These are phyloP conservation scores for Globisporangium lucens DNA, from an alignment of 352 stramenopile species.

Conservation along the genomic window DNA sequence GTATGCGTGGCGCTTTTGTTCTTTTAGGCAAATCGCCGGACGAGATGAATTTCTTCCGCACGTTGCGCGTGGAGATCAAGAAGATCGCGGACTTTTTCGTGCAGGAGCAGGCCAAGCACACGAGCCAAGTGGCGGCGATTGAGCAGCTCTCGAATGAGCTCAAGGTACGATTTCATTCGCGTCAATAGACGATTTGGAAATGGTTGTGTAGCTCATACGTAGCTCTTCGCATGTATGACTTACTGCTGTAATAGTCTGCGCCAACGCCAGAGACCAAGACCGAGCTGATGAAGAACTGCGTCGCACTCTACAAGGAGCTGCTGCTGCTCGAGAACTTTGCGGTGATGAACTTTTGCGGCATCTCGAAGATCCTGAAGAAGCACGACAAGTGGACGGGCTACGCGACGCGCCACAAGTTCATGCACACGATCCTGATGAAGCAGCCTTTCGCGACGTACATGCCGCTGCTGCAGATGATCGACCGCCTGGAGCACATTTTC, in stretches of 20 bases:
- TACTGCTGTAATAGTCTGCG: constrained; percentile 23
- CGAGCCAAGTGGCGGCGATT: constrained; percentile 57
- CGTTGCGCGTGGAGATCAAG: constrained; percentile 79
- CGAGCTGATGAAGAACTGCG: constrained; percentile 76
- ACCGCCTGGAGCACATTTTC: constrained; percentile 85
- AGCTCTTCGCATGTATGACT: background rate
- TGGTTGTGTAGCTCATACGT: background rate
- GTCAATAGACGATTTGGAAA: too few relatives aligned
- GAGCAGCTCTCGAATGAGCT: constrained; percentile 63
- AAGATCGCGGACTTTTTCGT: constrained; percentile 87
- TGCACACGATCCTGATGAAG: constrained; percentile 89
- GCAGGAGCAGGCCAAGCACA: constrained; percentile 75
- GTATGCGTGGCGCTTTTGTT: background rate
- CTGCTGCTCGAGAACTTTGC: constrained; percentile 87
- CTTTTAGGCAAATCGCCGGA: constrained; percentile 71
- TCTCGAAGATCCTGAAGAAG: constrained; percentile 90
- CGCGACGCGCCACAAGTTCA: constrained; percentile 88
- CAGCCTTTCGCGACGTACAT: constrained; percentile 86
- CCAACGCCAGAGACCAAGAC: constrained; percentile 61
- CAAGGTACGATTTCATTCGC: constrained; percentile 24
- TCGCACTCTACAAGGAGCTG: constrained; percentile 84
- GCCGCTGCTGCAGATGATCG: constrained; percentile 83
- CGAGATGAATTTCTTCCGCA: constrained; percentile 88
- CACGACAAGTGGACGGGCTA: constrained; percentile 92
- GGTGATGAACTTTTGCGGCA: constrained; percentile 89